Percentiles rank a stretch among this genome's conserved stretches.
phyloP scores from a whole-genome alignment of 306 rosid species.

The Dalbergia oliveri region DNA sequence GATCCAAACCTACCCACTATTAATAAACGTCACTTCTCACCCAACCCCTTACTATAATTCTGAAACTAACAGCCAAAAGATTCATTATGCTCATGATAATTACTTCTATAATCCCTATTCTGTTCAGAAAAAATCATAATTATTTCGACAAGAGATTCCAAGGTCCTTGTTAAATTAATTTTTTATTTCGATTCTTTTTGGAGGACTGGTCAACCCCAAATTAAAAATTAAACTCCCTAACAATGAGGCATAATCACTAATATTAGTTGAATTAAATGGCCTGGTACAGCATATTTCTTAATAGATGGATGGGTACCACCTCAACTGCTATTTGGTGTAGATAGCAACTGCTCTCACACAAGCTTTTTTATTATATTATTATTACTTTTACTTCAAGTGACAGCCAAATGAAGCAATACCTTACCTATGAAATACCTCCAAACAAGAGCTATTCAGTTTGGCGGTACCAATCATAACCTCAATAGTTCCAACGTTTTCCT shows the following conservation, averaged over 20 bases:
- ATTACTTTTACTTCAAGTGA: constrained; percentile 87
- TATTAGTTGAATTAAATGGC: constrained; percentile 41
- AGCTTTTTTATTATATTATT: constrained; percentile 12
- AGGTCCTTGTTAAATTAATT: background rate
- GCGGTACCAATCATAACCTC: constrained; percentile 56
- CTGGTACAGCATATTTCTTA: constrained; percentile 37
- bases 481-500: constrained; percentile 38
- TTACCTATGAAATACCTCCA: constrained; percentile 53
- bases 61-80: constrained; percentile 13
- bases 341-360: constrained; percentile 57
- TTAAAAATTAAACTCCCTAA: constrained; percentile 1
- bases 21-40: background rate
- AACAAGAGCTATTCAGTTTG: constrained; percentile 55
- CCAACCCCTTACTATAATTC: constrained; percentile 6
- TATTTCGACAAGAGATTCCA: constrained; percentile 30
- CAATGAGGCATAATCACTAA: constrained; percentile 26
- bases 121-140: constrained; percentile 12
- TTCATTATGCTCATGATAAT: constrained; percentile 29
- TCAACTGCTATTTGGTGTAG: constrained; percentile 83
- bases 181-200: constrained; percentile 1
- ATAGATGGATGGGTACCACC: constrained; percentile 73
- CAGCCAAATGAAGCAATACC: constrained; percentile 63
- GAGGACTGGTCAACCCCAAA: constrained; percentile 44
- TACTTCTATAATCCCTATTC: background rate
- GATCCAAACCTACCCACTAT: background rate